These are phyloP conservation scores for Chlorella sp. DNA, from an alignment of 139 green algal genomes.

Conservation along the genomic window DNA sequence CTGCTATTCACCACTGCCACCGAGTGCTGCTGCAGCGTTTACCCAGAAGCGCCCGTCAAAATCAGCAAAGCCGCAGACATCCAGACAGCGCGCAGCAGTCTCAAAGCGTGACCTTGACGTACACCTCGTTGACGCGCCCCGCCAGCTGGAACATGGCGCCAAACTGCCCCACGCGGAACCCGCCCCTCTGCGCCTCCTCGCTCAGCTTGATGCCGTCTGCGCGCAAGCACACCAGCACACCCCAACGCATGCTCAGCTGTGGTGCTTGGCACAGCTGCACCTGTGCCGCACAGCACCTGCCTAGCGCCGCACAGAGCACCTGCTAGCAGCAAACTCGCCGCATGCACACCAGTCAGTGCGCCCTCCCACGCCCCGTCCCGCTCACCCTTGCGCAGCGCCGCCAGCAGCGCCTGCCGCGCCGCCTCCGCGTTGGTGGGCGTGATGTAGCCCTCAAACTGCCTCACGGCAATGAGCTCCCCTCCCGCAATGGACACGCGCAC, in stretches of 20 bases:
- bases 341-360: too few species aligned
- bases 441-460: conserved; percentile 43
- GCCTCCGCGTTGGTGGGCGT: conserved; percentile 37
- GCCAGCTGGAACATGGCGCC: conserved; percentile 49
- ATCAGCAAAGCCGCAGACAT: too few species aligned
- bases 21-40: too few species aligned
- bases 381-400: conserved; percentile 28
- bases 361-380: too few species aligned
- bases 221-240: too few species aligned
- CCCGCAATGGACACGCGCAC: conserved; percentile 20
- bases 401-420: conserved; percentile 23
- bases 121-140: conserved; percentile 53
- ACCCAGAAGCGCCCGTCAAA: too few species aligned
- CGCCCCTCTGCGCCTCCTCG: conserved; percentile 39
- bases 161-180: conserved; percentile 49
- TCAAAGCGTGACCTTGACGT: conserved; percentile 38
- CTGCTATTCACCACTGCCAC: too few species aligned
- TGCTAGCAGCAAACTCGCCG: too few species aligned
- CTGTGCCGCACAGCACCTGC: not conserved
- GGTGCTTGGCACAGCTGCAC: not conserved
- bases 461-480: conserved; percentile 53
- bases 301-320: not conserved
- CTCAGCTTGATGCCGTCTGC: conserved; percentile 46
- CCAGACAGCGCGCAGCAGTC: not conserved
- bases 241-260: not conserved